Base-by-base conservation (phyloP, 352 stramenopile genomes). In the Pythium phragmiticola region DNA sequence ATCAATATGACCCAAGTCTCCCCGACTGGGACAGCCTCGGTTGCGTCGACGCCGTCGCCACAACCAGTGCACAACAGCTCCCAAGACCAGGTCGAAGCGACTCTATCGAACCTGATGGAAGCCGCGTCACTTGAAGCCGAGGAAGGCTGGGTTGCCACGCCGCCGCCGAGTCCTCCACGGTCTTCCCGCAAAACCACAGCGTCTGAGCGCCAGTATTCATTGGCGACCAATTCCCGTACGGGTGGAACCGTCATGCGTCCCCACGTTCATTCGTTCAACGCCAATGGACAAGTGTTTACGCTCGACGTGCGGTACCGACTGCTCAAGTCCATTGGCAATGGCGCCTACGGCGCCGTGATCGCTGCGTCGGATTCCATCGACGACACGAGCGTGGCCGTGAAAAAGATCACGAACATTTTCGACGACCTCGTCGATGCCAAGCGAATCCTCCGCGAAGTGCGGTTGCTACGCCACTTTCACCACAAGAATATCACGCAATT, bases 401-500 rank as follows among this genome's bases (percentile, higher is more conserved):
- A 98, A 75, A 98, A 98, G 72, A 97, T 98, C 51, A 80, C 92
- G 36, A 76, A 83, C 26, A 89, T 89, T 17, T 99, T 98, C 72
- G 92, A 98, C 56, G 96, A 99, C 73, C 85, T 99, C 33, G 98
- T 98, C 21, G 98, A 99, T 73, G 97, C 97, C n/a, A 99, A 99
- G 72, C 90, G 98, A 46, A 99, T 99, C 63, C 81, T 99, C 16
- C 79, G 97, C 1, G 97, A 99, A 80, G 98, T 99, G 62, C 90
- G 94, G 54, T 71, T 98, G 28, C 88, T 98, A 76, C 75, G 90
- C 3, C 87, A 96, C 52, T 68, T 99, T 84, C 66, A 88, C 37
- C 90, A 96, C 74, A 93, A 98, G 74, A 97, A 93, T 60, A 77
- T 96, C 19, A 71, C 93, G 0, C 77, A 80, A 12, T 72, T 94